A percentile compares a stretch with the other conserved stretches of the same genome.
Conservation (phyloP, 371 early-diverging fungal genomes). For the Mucor lusitanicus region DNA sequence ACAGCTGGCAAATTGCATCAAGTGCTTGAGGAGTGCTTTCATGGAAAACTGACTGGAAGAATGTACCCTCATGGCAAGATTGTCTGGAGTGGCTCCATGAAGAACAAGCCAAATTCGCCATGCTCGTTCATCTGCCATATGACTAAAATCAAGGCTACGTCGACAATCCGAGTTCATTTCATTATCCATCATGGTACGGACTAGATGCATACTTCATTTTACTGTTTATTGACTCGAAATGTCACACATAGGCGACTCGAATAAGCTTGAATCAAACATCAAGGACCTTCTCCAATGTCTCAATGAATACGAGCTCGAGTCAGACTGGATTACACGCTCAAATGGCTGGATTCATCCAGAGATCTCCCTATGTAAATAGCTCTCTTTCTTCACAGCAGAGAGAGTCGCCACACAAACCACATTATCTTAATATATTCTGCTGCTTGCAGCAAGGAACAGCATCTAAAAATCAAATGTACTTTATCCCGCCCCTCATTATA, state of each 20-base stretch:
- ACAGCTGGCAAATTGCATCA: slow-evolving; percentile 31
- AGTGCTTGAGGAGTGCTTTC: slow-evolving; percentile 27
- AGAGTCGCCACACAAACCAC: neutral
- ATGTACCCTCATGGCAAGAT: slow-evolving; percentile 26
- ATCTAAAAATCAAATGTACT: neutral
- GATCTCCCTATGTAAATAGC: neutral
- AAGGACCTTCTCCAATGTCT: slow-evolving; percentile 15
- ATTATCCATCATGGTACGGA: slow-evolving; percentile 2
- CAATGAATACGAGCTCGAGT: slow-evolving; percentile 25
- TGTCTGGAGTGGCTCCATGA: slow-evolving; percentile 24
- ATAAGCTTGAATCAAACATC: slow-evolving; percentile 12
- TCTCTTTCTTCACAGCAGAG: neutral
- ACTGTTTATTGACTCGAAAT: neutral
- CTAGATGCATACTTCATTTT: neutral
- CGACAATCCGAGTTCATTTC: slow-evolving; percentile 19
- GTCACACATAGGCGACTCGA: neutral
- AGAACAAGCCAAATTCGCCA: neutral
- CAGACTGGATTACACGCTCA: slow-evolving; percentile 22
- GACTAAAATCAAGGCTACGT: neutral
- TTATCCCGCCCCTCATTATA: neutral
- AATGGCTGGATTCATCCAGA: slow-evolving; percentile 24
- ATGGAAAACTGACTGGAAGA: slow-evolving; percentile 23
- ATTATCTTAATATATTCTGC: neutral
- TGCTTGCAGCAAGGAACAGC: neutral
- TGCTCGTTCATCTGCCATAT: slow-evolving; percentile 20